Conservation (phyloP, 495 filamentous ascomycete genomes). For the Apodospora peruviana region DNA sequence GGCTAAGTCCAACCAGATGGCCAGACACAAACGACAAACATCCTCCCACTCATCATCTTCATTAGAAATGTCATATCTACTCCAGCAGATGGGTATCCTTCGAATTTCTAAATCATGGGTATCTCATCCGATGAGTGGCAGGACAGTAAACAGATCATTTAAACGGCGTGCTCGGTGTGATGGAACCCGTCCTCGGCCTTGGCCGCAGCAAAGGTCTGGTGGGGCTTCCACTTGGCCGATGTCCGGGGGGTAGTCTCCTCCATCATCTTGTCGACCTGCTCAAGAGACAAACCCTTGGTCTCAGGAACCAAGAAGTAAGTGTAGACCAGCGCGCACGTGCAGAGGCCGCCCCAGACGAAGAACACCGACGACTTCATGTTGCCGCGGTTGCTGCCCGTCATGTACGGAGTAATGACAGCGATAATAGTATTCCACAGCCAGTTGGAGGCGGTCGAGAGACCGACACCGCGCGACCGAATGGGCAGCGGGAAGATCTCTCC, state of each 20-base stretch:
- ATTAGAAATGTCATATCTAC: too few species aligned
- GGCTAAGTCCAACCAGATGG: too few species aligned
- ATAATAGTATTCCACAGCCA: constrained; percentile 84
- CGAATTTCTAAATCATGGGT: too few species aligned
- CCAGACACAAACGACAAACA: too few species aligned
- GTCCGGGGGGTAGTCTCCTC: constrained; percentile 71
- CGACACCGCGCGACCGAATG: constrained; percentile 76
- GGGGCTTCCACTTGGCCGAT: constrained; percentile 65
- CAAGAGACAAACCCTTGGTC: constrained; percentile 82
- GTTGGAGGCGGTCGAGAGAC: constrained; percentile 76
- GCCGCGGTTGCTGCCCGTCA: constrained; percentile 57
- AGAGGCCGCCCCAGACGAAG: constrained; percentile 73
- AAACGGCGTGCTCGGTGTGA: constrained; percentile 8
- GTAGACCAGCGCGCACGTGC: constrained; percentile 59
- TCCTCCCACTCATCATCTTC: too few species aligned
- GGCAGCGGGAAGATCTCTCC: constrained; percentile 84
- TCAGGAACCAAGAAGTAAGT: constrained; percentile 78
- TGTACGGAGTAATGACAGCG: constrained; percentile 73
- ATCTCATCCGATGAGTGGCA: too few species aligned
- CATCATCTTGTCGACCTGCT: constrained; percentile 88
- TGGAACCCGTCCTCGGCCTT: constrained; percentile 8
- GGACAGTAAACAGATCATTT: too few species aligned
- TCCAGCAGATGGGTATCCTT: too few species aligned
- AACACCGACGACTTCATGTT: constrained; percentile 71
- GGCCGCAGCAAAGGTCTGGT: constrained; percentile 55